Base-by-base conservation (phyloP, 129 eudicot genomes). In the Solidago caesia region DNA sequence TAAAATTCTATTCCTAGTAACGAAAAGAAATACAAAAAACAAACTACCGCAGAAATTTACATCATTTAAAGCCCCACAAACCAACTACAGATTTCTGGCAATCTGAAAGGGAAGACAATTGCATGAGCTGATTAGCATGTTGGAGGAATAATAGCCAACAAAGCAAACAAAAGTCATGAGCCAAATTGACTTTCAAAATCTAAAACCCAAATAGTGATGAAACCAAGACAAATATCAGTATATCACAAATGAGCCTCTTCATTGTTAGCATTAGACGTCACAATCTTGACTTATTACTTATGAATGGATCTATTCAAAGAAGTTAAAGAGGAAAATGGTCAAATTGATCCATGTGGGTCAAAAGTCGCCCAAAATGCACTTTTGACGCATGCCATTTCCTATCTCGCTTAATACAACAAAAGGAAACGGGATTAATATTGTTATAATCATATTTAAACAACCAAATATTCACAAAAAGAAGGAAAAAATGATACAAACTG, bases 151-250 rank as follows among this genome's bases (percentile, higher is more conserved):
- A 44, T 21, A 39, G 52, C 7, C 29, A 45, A 60, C 12, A 64
- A 64, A 64, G 42, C 78, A 74, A 59, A 68, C 27, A 27, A 13
- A 73, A 51, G 70, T 42, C 59, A 29, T 25, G 61, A 46, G 60
- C 44, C 21, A 57, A 58, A 25, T 43, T 45, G 65, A 56, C 51
- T 11, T 39, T 57, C 16, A 41, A 43, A 75, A 16, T 61, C 45
- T 42, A 12, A 52, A 51, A 21, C 53, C 13, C 6, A 11, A 75
- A 8, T 8, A 26, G 41, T 29, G 39, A 48, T 52, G 7, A 41
- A 51, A 51, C 26, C 61, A 52, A 41, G 12, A 43, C 64, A 51
- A 5, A 52, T 14, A 29, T 61, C 44, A 71, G 21, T 10, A 41
- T 14, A 29, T 61, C 44, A 71, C 43, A 71, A 33, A 71, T 12